A percentile compares a stretch with the other conserved stretches of the same genome.
Conservation (phyloP, 1,284 basidiomycete genomes). For the Phenoliferia sp. region DNA sequence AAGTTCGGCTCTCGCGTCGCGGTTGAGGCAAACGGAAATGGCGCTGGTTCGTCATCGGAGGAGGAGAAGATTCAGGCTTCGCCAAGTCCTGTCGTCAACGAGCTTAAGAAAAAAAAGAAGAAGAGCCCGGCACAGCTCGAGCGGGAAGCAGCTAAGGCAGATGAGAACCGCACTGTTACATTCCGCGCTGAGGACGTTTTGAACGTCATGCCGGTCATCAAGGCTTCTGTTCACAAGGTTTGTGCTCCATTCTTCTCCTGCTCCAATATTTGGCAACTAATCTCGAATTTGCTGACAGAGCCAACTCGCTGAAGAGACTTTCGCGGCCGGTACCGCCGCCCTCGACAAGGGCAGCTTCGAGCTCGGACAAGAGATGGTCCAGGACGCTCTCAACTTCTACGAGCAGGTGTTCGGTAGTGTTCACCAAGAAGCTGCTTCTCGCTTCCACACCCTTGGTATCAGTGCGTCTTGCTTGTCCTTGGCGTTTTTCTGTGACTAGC, state of each 20-base stretch:
- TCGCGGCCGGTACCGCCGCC: conserved; percentile 50
- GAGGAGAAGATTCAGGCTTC: conserved; percentile 16
- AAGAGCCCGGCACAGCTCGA: conserved; percentile 40
- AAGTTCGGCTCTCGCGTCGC: conserved; percentile 37
- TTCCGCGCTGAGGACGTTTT: conserved; percentile 53
- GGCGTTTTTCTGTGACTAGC: conserved; percentile 23
- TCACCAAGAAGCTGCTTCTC: conserved; percentile 53
- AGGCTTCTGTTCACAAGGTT: conserved; percentile 49
- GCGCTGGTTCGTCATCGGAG: conserved; percentile 18
- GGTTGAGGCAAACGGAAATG: not conserved
- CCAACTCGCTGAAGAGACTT: conserved; percentile 52
- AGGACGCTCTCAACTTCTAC: conserved; percentile 53
- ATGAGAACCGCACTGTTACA: conserved; percentile 38
- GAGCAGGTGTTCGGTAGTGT: conserved; percentile 55
- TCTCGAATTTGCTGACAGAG: conserved; percentile 38
- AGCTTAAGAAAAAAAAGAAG: conserved; percentile 37
- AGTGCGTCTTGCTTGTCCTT: conserved; percentile 23
- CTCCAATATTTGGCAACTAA: conserved; percentile 2
- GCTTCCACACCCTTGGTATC: conserved; percentile 42
- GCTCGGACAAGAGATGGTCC: conserved; percentile 51
- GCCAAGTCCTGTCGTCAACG: conserved; percentile 14
- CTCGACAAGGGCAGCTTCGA: conserved; percentile 50
- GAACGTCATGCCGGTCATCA: conserved; percentile 51
- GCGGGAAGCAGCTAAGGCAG: conserved; percentile 27
- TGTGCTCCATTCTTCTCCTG: not conserved